Evolutionary conservation across 371 early-diverging fungal species (phyloP).

Genomic region (Lichtheimia ornata): DNA sequence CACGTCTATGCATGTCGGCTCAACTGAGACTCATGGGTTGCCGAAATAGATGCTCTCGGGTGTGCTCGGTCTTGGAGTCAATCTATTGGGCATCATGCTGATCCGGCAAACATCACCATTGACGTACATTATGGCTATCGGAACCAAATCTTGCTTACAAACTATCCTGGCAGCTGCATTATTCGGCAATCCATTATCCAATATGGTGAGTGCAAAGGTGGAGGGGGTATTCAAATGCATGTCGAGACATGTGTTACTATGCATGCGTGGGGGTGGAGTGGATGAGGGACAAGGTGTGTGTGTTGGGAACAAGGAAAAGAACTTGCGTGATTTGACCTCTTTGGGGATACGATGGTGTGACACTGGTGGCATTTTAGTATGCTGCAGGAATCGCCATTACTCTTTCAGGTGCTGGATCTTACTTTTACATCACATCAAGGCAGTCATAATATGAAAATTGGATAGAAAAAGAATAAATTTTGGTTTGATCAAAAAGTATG

Average conservation of each 20-base stretch:
- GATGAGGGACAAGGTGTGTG: not conserved
- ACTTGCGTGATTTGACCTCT: not conserved
- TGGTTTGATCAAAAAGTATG: not conserved
- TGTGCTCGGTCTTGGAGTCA: conserved; percentile 12
- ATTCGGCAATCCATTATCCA: conserved; percentile 8
- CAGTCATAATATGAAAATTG: not conserved
- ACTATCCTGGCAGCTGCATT: conserved; percentile 4
- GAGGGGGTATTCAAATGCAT: too few species aligned
- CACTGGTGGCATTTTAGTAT: not conserved
- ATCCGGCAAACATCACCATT: conserved; percentile 16
- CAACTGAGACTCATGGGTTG: not conserved
- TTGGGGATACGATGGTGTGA: too few species aligned
- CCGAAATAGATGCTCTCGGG: conserved; percentile 13
- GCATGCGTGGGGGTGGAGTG: not conserved
- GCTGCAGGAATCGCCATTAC: not conserved
- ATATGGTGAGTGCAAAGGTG: conserved; percentile 1
- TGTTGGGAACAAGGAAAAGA: not conserved
- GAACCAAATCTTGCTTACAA: conserved; percentile 13
- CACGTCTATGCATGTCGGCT: not conserved
- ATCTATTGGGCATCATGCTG: conserved; percentile 13
- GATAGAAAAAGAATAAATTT: not conserved
- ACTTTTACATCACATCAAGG: not conserved
- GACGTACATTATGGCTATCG: conserved; percentile 10
- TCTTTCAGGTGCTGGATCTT: conserved; percentile 4
- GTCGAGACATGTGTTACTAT: not conserved